Conservation (phyloP, 441 rosid species). For the Erodium trifolium region DNA sequence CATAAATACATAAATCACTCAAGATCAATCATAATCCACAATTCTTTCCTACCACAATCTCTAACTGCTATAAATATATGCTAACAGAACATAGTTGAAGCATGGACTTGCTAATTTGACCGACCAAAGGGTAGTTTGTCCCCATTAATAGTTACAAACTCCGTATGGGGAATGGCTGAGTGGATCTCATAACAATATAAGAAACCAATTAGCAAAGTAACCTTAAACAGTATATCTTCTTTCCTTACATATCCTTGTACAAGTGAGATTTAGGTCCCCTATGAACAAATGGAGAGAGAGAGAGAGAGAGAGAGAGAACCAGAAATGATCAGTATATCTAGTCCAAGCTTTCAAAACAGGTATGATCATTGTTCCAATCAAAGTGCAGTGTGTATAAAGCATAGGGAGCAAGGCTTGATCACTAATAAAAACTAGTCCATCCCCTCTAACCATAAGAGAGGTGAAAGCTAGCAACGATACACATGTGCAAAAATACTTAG, state of each 20-base stretch:
- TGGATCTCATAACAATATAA: background rate
- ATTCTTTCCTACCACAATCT: no score
- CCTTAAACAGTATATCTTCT: background rate
- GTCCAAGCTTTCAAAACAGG: background rate
- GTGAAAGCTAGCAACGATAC: background rate
- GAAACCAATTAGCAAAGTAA: background rate
- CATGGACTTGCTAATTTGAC: no score
- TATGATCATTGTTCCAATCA: background rate
- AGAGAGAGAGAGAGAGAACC: background rate
- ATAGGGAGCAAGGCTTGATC: background rate
- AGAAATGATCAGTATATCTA: background rate
- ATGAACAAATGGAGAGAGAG: background rate
- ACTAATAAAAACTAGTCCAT: background rate
- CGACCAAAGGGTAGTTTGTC: no score
- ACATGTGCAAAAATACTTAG: no score
- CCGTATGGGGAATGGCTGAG: no score
- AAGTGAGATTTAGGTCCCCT: background rate
- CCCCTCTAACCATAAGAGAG: background rate
- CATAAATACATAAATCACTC: no score
- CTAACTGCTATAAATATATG: no score
- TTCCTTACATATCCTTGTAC: background rate
- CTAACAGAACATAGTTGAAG: no score
- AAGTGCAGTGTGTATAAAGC: no score
- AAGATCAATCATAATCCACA: no score
- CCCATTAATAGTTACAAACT: no score